These are phyloP conservation scores for Glebionis coronaria DNA, from an alignment of 129 eudicot genomes.

Conservation along the genomic window DNA sequence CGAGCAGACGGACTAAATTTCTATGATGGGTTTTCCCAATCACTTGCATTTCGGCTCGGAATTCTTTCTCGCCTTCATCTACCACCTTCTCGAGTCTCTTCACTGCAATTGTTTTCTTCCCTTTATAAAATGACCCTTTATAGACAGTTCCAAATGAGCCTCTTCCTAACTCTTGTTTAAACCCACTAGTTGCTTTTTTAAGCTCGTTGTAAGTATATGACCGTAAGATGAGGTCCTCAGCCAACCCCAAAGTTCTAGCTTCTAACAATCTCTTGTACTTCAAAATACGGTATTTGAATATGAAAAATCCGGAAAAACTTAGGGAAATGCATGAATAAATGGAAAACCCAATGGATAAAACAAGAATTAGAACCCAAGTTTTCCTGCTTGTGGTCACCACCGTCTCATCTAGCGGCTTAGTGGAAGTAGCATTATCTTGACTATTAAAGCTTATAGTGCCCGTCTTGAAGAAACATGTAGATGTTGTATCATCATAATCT, in stretches of 20 bases:
- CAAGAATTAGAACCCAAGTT: constrained; percentile 29
- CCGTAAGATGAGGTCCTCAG: constrained; percentile 32
- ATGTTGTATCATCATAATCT: background rate
- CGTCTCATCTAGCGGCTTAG: background rate
- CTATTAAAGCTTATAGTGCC: background rate
- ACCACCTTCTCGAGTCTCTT: constrained; percentile 28
- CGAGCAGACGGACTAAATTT: constrained; percentile 1
- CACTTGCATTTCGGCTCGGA: constrained; percentile 37
- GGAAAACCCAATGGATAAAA: constrained; percentile 27
- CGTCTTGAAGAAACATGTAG: constrained; percentile 18
- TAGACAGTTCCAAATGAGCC: constrained; percentile 52
- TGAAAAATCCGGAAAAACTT: constrained; percentile 25
- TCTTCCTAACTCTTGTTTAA: constrained; percentile 40
- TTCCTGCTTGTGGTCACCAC: constrained; percentile 19
- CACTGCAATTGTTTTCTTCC: constrained; percentile 41
- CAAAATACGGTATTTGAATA: constrained; percentile 27
- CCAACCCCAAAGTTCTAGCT: constrained; percentile 20
- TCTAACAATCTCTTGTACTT: constrained; percentile 34
- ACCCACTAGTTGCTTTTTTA: constrained; percentile 34
- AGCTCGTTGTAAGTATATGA: constrained; percentile 38
- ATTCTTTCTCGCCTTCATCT: constrained; percentile 8
- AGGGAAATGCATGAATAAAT: constrained; percentile 31
- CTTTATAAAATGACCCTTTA: constrained; percentile 36
- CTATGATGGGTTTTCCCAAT: constrained; percentile 46
- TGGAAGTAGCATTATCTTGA: background rate